Base-by-base conservation (phyloP, 371 early-diverging fungal species). In the Phascolomyces articulosus region DNA sequence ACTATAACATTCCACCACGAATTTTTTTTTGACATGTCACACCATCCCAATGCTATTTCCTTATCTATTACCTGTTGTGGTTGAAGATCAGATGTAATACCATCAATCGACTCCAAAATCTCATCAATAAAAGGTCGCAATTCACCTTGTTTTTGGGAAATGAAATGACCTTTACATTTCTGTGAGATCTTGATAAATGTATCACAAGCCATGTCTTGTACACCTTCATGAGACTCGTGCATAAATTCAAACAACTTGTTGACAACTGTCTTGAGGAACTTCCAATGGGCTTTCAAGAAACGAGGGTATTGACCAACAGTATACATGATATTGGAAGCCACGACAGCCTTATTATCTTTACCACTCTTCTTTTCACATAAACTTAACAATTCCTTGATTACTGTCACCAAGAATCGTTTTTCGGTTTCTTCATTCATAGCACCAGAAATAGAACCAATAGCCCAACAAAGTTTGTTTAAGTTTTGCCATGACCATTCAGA, bases 201-300 rank as follows among this genome's bases (percentile, higher is more conserved):
- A 78, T 99, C 99, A 79, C 99, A 99, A 24, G 99, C 99, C 99
- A 99, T 99, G 78, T 99, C 99, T 76, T 98, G 98, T 21, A 99
- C 98, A 83, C 99, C 99, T 82, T 98, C 99, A 70, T 99, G 98
- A 6, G 90, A 82, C 80, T 99, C 99, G 71, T 98, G 97, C 99
- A 99, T 99, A 80, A 99, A 99, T 83, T 99, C 99, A 80, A 99
- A 99, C 41, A 99, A 82, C 77, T 99, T 99, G 89, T 97, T 98
- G 63, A 98, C 95, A n/a, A 99, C 99, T 0, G 99, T 98, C 88
- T 97, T 98, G 66, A 99, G 83, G 83, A 99, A 99, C 78, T 96
- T 98, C 96, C 98, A 97, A 73, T 99, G 99, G 3, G 97, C 94
- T 74, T 96, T 95, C 66, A 99, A 86, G 88, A 99, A 99, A 18